Conservation (phyloP, 23 red algal genomes). For the Chondrus crispus region DNA sequence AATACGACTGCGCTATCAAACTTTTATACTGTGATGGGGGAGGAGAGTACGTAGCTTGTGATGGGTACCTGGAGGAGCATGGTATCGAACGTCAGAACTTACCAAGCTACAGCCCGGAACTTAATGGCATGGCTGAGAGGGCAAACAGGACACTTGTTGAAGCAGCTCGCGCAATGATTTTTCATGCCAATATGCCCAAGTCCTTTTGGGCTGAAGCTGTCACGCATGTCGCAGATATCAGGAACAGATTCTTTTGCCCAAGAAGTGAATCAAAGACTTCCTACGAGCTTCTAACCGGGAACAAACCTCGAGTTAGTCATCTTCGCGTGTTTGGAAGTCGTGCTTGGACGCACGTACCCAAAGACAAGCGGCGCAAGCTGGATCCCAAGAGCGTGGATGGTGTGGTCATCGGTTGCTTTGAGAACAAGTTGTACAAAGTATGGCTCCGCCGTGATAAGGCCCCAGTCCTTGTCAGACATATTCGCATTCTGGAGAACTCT, state of each 20-base stretch:
- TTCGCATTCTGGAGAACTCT: too few relatives aligned
- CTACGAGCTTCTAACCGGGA: neutral
- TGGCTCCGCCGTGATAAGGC: too few relatives aligned
- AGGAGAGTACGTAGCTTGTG: neutral
- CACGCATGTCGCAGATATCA: neutral
- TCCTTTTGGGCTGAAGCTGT: slow-evolving; percentile 19
- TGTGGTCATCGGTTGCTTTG: neutral
- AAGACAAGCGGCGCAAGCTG: neutral
- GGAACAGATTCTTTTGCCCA: neutral
- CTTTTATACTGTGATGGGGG: neutral
- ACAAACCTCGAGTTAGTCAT: neutral
- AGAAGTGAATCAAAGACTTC: neutral
- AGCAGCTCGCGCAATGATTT: neutral
- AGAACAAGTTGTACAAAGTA: slow-evolving; percentile 24
- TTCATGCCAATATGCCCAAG: neutral
- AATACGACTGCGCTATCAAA: neutral
- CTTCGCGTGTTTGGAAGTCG: neutral
- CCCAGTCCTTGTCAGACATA: too few relatives aligned
- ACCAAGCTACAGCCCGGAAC: neutral
- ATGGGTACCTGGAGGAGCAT: neutral
- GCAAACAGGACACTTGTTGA: neutral
- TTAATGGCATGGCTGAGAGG: neutral
- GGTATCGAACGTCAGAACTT: neutral
- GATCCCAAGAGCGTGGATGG: neutral
- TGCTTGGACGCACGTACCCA: neutral